These are phyloP conservation scores for Arachnopeziza araneosa DNA, from an alignment of 2,329 filamentous ascomycete species.

Conservation along the genomic window DNA sequence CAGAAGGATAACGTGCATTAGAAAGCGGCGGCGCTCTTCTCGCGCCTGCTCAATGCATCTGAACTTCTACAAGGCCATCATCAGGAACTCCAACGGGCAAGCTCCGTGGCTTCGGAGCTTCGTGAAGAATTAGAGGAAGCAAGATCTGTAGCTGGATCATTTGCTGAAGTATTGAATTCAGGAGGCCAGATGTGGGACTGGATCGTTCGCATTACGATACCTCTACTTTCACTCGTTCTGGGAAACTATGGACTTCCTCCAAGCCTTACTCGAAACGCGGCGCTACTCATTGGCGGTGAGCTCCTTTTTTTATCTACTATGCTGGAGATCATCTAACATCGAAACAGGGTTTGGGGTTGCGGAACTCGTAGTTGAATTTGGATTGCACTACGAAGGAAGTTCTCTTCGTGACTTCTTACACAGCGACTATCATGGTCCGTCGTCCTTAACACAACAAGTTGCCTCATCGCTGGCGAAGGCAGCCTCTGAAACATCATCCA, in stretches of 20 bases:
- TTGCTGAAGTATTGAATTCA: conserved; percentile 11
- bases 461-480: background rate
- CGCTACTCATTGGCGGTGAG: conserved; percentile 5
- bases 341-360: background rate
- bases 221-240: conserved; percentile 15
- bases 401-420: background rate
- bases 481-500: background rate
- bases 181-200: conserved; percentile 14
- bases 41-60: conserved; percentile 21
- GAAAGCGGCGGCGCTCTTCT: conserved; percentile 18
- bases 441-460: background rate
- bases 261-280: conserved; percentile 19
- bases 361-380: background rate
- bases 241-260: conserved; percentile 23
- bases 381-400: background rate
- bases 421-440: background rate
- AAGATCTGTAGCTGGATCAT: conserved; percentile 15
- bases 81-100: conserved; percentile 22
- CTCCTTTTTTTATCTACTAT: background rate
- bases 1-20: conserved; percentile 5
- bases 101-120: conserved; percentile 16
- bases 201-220: conserved; percentile 14
- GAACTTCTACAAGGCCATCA: conserved; percentile 20
- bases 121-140: conserved; percentile 22
- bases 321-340: background rate